Conservation (phyloP, 192 early-diverging fungal genomes). For the Coemansia sp. region DNA sequence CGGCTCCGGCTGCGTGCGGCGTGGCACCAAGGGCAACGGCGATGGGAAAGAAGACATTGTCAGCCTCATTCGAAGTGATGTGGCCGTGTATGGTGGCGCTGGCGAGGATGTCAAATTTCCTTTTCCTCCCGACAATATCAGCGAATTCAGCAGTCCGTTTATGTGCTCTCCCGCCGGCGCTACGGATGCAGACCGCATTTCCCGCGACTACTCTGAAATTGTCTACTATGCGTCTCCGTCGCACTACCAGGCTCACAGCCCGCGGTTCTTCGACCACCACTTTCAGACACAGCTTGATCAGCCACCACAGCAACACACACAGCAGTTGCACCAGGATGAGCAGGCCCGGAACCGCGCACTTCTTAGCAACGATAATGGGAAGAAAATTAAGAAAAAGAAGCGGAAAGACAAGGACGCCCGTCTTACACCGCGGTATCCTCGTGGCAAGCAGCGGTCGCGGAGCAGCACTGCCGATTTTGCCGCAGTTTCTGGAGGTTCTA, state of each 20-base stretch:
- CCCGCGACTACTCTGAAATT: slow-evolving; percentile 22
- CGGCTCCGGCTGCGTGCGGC: background rate
- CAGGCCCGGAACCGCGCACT: background rate
- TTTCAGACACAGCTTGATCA: slow-evolving; percentile 1
- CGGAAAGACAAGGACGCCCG: background rate
- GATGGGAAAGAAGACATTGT: slow-evolving; percentile 22
- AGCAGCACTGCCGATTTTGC: slow-evolving; percentile 7
- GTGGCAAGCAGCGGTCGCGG: slow-evolving; percentile 5
- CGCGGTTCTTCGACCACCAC: slow-evolving; percentile 3
- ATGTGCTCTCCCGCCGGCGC: slow-evolving; percentile 30
- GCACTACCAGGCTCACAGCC: slow-evolving; percentile 4
- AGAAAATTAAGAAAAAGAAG: slow-evolving; percentile 8
- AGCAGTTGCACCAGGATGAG: background rate
- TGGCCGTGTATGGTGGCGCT: slow-evolving; percentile 43
- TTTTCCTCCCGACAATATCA: slow-evolving; percentile 43
- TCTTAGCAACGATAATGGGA: background rate
- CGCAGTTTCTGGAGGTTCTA: background rate
- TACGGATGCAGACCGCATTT: slow-evolving; percentile 10
- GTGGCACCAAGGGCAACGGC: too few relatives aligned
- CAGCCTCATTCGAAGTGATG: slow-evolving; percentile 41
- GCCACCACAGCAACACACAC: background rate
- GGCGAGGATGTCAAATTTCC: slow-evolving; percentile 51
- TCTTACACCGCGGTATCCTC: background rate
- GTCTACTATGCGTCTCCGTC: background rate
- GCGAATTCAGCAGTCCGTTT: slow-evolving; percentile 37